Conservation (phyloP, 345 rosid genomes). For the Euphorbia pulcherrima region DNA sequence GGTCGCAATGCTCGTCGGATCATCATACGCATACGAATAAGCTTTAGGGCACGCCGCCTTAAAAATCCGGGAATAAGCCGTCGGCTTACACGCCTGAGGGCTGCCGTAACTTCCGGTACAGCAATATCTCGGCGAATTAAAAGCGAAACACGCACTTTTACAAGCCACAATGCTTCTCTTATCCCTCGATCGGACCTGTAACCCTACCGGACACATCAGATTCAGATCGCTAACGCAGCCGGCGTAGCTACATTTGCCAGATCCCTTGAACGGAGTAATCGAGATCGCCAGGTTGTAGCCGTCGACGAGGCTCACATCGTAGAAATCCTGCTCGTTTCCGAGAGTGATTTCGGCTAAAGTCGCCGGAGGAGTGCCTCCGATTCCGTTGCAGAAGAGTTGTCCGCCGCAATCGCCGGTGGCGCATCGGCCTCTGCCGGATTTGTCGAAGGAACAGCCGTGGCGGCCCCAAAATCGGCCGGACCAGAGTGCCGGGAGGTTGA, state of each 20-base stretch:
- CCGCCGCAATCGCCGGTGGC: slow-evolving; percentile 93
- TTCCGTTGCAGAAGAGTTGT: slow-evolving; percentile 70
- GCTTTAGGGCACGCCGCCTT: slow-evolving; percentile 93
- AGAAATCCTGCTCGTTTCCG: slow-evolving; percentile 74
- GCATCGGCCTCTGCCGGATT: slow-evolving; percentile 65
- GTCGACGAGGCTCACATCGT: slow-evolving; percentile 91
- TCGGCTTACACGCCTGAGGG: slow-evolving; percentile 80
- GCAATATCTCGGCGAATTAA: slow-evolving; percentile 84
- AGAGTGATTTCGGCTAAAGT: slow-evolving; percentile 88
- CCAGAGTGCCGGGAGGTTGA: slow-evolving; percentile 74
- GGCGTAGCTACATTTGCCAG: slow-evolving; percentile 81
- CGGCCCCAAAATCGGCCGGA: slow-evolving; percentile 98
- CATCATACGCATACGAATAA: slow-evolving; percentile 88
- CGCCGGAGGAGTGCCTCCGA: slow-evolving; percentile 86
- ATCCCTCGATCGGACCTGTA: slow-evolving; percentile 66
- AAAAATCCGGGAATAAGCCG: slow-evolving; percentile 81
- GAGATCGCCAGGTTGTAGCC: slow-evolving; percentile 91
- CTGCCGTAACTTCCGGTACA: slow-evolving; percentile 78
- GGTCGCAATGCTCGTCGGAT: slow-evolving; percentile 85
- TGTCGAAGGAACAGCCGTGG: slow-evolving; percentile 78
- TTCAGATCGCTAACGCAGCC: slow-evolving; percentile 86
- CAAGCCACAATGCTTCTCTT: slow-evolving; percentile 71
- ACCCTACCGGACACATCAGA: slow-evolving; percentile 71
- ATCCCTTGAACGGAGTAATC: slow-evolving; percentile 62
- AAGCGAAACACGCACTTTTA: slow-evolving; percentile 86